A percentile compares a stretch with the other conserved stretches of the same genome.
Evolutionary conservation across 2,329 filamentous ascomycete genomes (phyloP).

Genomic region (Tolypocladium inflatum): DNA sequence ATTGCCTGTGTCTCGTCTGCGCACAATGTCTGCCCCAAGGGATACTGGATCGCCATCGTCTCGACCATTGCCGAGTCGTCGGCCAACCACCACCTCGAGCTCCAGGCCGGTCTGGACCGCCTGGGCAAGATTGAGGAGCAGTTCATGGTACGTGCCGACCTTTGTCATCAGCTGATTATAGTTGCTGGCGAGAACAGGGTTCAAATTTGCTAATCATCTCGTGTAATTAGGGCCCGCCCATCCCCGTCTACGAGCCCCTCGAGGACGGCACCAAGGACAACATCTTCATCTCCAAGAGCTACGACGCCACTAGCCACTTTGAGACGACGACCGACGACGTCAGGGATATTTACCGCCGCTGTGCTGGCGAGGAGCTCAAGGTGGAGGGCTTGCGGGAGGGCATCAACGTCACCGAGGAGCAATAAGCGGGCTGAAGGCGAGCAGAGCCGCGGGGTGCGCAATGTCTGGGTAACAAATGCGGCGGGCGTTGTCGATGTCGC

Average conservation of each 20-base stretch:
- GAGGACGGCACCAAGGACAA: conserved; percentile 77
- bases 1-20: conserved; percentile 90
- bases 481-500: neutral
- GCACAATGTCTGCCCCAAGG: conserved; percentile 97
- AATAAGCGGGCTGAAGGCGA: conserved; percentile 19
- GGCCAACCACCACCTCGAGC: conserved; percentile 91
- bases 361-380: conserved; percentile 73
- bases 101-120: conserved; percentile 83
- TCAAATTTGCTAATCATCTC: neutral
- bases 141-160: conserved; percentile 60
- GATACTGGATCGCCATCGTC: conserved; percentile 97
- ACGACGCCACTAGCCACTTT: conserved; percentile 96
- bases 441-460: neutral
- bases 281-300: conserved; percentile 97
- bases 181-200: neutral
- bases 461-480: neutral
- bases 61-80: conserved; percentile 90
- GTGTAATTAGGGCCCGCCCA: conserved; percentile 55
- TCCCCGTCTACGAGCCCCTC: conserved; percentile 87
- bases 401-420: conserved; percentile 62
- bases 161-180: neutral
- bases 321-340: conserved; percentile 90
- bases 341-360: conserved; percentile 81
- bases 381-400: conserved; percentile 82
- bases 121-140: conserved; percentile 93